Conservation (phyloP, 169 alveolate genomes). For the Plasmodium reichenowi region DNA sequence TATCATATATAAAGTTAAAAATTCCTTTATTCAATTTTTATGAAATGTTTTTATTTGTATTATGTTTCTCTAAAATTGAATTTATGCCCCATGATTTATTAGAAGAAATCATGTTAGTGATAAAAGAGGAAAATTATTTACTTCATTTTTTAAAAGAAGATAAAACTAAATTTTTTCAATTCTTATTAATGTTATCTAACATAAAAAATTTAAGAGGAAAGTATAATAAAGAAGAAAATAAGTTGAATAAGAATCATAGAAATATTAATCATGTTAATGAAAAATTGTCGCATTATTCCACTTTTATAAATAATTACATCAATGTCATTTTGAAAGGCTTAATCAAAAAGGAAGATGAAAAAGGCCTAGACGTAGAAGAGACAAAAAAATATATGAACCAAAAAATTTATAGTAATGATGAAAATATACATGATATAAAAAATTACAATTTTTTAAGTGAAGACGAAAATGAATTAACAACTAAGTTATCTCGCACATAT, state of each 20-base stretch:
- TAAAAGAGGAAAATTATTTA: constrained; percentile 22
- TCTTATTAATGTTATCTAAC: constrained; percentile 25
- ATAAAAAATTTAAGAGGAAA: constrained; percentile 29
- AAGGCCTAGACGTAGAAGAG: background rate
- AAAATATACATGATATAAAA: background rate
- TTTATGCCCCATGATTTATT: constrained; percentile 65
- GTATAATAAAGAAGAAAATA: background rate
- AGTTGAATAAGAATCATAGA: background rate
- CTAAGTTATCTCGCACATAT: background rate
- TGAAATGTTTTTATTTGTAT: constrained; percentile 61
- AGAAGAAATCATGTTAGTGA: constrained; percentile 11
- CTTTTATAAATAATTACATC: constrained; percentile 32
- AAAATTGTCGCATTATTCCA: background rate
- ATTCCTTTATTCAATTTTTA: constrained; percentile 41
- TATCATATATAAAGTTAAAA: constrained; percentile 33
- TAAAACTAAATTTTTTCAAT: constrained; percentile 42
- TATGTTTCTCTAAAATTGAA: constrained; percentile 70
- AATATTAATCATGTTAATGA: background rate
- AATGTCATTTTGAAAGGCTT: constrained; percentile 19
- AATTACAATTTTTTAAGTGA: background rate
- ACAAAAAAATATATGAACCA: background rate
- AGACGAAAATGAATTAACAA: background rate
- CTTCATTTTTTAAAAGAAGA: constrained; percentile 26
- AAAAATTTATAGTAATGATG: background rate
- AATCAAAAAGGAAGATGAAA: constrained; percentile 2